Evolutionary conservation across 257 asterid species (phyloP).

Genomic region (Capsicum chinense): DNA sequence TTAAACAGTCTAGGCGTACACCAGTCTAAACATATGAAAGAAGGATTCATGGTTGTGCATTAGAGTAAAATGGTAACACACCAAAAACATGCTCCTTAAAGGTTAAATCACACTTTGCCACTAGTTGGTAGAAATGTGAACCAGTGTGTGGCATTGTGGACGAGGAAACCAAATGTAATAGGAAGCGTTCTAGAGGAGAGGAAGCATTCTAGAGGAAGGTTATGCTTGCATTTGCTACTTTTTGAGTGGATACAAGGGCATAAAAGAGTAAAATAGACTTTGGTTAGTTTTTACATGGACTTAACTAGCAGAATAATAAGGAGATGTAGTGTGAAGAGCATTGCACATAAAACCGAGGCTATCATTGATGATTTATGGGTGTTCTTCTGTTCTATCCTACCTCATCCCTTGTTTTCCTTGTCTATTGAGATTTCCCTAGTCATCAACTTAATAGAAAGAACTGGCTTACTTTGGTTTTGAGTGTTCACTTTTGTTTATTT

Average conservation of each 20-base stretch:
- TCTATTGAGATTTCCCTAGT: not conserved
- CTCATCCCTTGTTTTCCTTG: not conserved
- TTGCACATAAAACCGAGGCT: not conserved
- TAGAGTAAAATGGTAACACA: not conserved
- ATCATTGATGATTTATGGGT: not conserved
- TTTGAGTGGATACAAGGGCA: conserved; percentile 1
- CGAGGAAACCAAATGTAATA: not conserved
- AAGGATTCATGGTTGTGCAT: not conserved
- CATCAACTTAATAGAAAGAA: not conserved
- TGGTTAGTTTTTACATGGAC: not conserved
- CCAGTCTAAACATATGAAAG: not conserved
- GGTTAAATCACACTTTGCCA: not conserved
- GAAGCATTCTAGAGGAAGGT: not conserved
- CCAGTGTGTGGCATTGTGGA: not conserved
- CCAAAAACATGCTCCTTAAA: not conserved
- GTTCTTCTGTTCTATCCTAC: too few relatives aligned
- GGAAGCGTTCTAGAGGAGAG: not conserved
- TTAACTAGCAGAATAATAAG: not conserved
- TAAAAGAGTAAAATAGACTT: not conserved
- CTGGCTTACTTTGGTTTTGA: not conserved
- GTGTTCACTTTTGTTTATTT: conserved; percentile 10
- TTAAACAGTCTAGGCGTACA: not conserved
- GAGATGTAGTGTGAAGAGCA: not conserved
- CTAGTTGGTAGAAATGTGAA: conserved; percentile 8
- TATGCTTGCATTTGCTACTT: not conserved